phyloP scores from a whole-genome alignment of 768 basidiomycete species.

The Tulasnella sp. region DNA sequence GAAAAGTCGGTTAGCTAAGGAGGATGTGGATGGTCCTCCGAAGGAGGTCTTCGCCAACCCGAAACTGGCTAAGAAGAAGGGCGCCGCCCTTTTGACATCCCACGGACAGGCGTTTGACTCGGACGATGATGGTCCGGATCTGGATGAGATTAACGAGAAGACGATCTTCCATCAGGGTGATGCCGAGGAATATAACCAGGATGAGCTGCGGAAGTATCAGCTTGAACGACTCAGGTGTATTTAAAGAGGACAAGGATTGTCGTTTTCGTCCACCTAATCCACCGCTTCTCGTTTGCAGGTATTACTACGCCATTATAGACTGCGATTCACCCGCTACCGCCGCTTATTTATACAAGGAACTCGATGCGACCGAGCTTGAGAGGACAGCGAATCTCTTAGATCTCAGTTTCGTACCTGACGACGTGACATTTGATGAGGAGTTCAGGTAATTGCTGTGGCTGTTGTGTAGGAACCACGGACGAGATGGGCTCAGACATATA shows the following conservation, averaged over 20 bases:
- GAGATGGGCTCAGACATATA: no score
- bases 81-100: background rate
- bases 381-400: conserved; percentile 94
- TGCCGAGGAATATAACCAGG: conserved; percentile 73
- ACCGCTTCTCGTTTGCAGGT: conserved; percentile 37
- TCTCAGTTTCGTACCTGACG: conserved; percentile 85
- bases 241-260: background rate
- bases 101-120: background rate
- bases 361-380: conserved; percentile 92
- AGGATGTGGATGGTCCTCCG: conserved; percentile 87
- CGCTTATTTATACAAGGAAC: conserved; percentile 65
- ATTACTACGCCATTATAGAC: conserved; percentile 89
- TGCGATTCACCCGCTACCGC: conserved; percentile 74
- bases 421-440: conserved; percentile 73
- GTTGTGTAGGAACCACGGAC: background rate
- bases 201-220: conserved; percentile 82
- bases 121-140: conserved; percentile 33
- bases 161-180: conserved; percentile 55
- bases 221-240: conserved; percentile 80
- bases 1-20: conserved; percentile 68
- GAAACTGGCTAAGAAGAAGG: conserved; percentile 28
- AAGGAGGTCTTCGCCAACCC: conserved; percentile 58
- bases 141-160: conserved; percentile 52
- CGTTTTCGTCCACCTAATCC: background rate
- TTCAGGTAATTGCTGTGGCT: conserved; percentile 39